phyloP scores from a whole-genome alignment of 1,284 basidiomycete species.

The Ceratobasidium papillatum region DNA sequence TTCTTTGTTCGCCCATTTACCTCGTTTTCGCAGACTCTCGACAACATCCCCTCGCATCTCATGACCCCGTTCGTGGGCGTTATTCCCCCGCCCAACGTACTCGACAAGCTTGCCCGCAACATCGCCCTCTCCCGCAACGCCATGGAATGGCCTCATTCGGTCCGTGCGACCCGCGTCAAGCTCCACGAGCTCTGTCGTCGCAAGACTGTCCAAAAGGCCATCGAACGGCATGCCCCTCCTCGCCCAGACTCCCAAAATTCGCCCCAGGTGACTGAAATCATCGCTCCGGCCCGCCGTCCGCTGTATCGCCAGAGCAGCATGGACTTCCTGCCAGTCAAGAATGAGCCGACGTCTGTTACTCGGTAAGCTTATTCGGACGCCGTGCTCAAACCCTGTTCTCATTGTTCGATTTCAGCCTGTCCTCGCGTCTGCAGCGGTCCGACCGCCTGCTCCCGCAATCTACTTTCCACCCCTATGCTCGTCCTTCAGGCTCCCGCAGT shows the following conservation, averaged over 20 bases:
- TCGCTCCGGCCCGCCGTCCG: conserved; percentile 51
- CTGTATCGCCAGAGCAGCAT: conserved; percentile 82
- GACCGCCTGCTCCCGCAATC: conserved; percentile 52
- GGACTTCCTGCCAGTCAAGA: conserved; percentile 75
- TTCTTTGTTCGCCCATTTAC: conserved; percentile 36
- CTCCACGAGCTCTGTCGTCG: conserved; percentile 73
- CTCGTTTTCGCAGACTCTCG: conserved; percentile 66
- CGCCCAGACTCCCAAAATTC: conserved; percentile 1
- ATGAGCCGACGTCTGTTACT: conserved; percentile 65
- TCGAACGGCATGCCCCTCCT: conserved; percentile 19
- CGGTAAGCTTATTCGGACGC: conserved; percentile 72
- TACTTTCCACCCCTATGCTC: conserved; percentile 49
- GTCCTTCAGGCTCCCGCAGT: conserved; percentile 51
- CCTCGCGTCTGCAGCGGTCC: conserved; percentile 69
- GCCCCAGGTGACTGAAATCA: background rate
- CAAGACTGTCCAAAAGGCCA: conserved; percentile 38
- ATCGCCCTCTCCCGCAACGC: conserved; percentile 66
- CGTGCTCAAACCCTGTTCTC: conserved; percentile 44
- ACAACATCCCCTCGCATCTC: conserved; percentile 80
- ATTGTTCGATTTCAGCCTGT: conserved; percentile 59
- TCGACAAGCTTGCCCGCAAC: conserved; percentile 81
- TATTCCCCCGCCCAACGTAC: conserved; percentile 79
- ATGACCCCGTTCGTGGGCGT: conserved; percentile 82
- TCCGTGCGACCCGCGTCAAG: conserved; percentile 79
- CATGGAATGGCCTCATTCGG: conserved; percentile 78